phyloP scores from a whole-genome alignment of 108 stramenopile genomes.

The Nannochloropsis gaditana region DNA sequence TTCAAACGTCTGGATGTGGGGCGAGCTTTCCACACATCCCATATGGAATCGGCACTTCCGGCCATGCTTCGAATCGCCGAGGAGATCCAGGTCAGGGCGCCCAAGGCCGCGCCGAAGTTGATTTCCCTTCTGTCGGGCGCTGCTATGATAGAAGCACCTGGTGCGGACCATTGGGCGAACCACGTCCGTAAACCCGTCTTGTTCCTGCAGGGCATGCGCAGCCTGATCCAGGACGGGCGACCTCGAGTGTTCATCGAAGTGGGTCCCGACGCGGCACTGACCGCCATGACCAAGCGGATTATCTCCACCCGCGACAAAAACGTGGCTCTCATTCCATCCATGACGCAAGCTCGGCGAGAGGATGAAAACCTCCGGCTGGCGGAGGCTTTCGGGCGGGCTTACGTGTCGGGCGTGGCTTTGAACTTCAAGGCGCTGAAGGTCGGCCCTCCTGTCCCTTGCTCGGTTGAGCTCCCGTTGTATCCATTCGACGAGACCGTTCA shows the following conservation, averaged over 20 bases:
- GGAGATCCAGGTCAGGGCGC: background rate
- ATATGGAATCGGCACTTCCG: background rate
- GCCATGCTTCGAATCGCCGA: background rate
- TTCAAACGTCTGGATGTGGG: background rate
- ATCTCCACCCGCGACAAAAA: background rate
- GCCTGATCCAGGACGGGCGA: background rate
- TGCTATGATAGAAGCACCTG: background rate
- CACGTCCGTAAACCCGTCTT: slow-evolving; percentile 16
- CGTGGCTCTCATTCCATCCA: background rate
- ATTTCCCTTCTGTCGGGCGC: background rate
- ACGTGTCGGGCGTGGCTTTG: background rate
- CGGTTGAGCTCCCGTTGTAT: slow-evolving; percentile 2
- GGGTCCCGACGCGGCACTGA: background rate
- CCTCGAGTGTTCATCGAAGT: slow-evolving; percentile 5
- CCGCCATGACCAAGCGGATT: background rate
- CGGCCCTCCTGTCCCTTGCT: background rate
- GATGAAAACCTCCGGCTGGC: background rate
- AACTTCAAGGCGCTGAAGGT: slow-evolving; percentile 13
- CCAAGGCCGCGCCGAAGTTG: background rate
- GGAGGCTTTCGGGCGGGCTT: background rate
- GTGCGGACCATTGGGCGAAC: background rate
- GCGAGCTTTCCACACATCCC: slow-evolving; percentile 16
- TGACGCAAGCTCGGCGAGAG: background rate
- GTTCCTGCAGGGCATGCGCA: background rate
- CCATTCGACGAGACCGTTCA: background rate